These are phyloP conservation scores for Candida golubevii DNA, from an alignment of 805 yeast genomes.

Conservation along the genomic window DNA sequence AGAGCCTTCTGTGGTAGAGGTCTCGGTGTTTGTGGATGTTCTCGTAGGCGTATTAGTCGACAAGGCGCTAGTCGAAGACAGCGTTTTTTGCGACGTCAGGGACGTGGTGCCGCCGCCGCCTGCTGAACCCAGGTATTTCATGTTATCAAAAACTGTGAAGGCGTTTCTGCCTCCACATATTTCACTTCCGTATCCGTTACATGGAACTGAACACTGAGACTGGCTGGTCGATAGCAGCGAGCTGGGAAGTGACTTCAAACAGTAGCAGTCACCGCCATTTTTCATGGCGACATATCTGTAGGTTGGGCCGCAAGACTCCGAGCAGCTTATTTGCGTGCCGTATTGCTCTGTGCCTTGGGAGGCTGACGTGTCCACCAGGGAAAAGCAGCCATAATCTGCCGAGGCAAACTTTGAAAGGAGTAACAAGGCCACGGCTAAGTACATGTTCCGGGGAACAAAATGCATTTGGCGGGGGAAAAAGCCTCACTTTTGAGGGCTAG, in stretches of 20 bases:
- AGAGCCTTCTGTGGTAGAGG: not conserved
- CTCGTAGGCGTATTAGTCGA: conserved; percentile 6
- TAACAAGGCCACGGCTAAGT: not conserved
- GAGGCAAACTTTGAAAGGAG: conserved; percentile 2
- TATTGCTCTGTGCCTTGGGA: conserved; percentile 22
- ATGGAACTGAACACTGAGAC: conserved; percentile 27
- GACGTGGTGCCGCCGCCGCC: conserved; percentile 7
- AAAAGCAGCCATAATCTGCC: conserved; percentile 26
- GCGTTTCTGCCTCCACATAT: conserved; percentile 37
- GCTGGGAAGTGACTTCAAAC: conserved; percentile 31
- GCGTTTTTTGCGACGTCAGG: conserved; percentile 1
- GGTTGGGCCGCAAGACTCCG: conserved; percentile 23
- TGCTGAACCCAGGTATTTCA: conserved; percentile 13
- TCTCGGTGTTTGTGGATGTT: not conserved
- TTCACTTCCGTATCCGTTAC: conserved; percentile 32
- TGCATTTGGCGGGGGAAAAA: no score
- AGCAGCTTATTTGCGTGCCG: conserved; percentile 31
- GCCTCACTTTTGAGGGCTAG: no score
- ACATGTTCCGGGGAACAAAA: no score
- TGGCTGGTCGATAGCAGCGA: conserved; percentile 3
- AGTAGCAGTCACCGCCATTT: conserved; percentile 36
- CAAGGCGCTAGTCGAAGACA: conserved; percentile 9
- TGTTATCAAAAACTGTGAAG: conserved; percentile 24
- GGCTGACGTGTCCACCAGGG: conserved; percentile 24
- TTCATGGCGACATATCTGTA: conserved; percentile 37